A percentile compares a stretch with the other conserved stretches of the same genome.
These are phyloP conservation scores for Fraxinus americana DNA, from an alignment of 257 asterid species.

Conservation along the genomic window DNA sequence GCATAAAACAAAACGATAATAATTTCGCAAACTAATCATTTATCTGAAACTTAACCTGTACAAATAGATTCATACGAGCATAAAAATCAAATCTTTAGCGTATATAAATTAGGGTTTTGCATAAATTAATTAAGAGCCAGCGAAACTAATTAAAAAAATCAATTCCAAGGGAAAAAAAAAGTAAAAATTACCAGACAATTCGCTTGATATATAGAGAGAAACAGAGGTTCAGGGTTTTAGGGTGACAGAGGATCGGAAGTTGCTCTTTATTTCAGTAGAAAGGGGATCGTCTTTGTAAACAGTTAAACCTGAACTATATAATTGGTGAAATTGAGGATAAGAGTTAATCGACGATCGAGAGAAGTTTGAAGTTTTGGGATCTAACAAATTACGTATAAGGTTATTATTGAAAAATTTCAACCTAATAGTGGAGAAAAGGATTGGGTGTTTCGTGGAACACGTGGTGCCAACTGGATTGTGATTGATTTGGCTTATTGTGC, in stretches of 20 bases:
- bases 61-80: background rate
- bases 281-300: slow-evolving; percentile 28
- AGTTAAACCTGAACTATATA: slow-evolving; percentile 1
- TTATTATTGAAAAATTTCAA: slow-evolving; percentile 29
- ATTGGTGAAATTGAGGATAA: slow-evolving; percentile 54
- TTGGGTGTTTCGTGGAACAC: slow-evolving; percentile 18
- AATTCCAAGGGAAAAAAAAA: background rate
- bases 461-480: background rate
- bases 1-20: background rate
- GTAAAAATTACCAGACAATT: slow-evolving; percentile 38
- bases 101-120: slow-evolving; percentile 38
- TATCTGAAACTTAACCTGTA: background rate
- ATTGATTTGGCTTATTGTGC: background rate
- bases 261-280: slow-evolving; percentile 15
- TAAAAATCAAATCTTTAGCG: slow-evolving; percentile 20
- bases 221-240: slow-evolving; percentile 8
- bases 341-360: slow-evolving; percentile 34
- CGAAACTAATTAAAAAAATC: background rate
- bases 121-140: slow-evolving; percentile 13
- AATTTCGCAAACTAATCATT: slow-evolving; percentile 16
- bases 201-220: slow-evolving; percentile 16
- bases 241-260: background rate
- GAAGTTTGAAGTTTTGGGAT: slow-evolving; percentile 29
- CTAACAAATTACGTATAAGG: slow-evolving; percentile 33
- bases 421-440: background rate